Percentiles rank a stretch among this genome's conserved stretches.
These are phyloP conservation scores for Phytophthora hybrid DNA, from an alignment of 352 stramenopile genomes.

Conservation along the genomic window DNA sequence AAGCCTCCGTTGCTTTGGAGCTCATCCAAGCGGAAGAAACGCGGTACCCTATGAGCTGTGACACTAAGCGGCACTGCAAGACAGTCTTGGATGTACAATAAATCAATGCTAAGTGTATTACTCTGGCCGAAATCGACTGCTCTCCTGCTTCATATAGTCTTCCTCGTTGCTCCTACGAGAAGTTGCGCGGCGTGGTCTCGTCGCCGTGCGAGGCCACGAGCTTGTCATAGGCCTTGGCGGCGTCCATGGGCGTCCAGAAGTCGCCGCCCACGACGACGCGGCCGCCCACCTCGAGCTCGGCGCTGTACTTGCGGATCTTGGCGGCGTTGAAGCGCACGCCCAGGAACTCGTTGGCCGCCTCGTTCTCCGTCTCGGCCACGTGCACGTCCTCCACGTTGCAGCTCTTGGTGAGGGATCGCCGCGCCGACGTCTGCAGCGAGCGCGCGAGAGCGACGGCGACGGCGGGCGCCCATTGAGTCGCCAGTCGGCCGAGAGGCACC, in stretches of 20 bases:
- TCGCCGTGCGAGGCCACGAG: slow-evolving; percentile 75
- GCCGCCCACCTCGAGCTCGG: slow-evolving; percentile 51
- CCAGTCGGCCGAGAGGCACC: neutral
- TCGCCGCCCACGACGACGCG: slow-evolving; percentile 69
- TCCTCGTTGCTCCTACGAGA: slow-evolving; percentile 9
- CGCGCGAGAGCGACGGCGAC: neutral
- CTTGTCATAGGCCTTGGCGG: slow-evolving; percentile 74
- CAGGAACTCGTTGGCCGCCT: slow-evolving; percentile 63
- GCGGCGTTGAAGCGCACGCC: slow-evolving; percentile 68
- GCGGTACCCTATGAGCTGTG: too few relatives aligned
- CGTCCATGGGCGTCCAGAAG: slow-evolving; percentile 77
- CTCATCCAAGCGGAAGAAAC: neutral
- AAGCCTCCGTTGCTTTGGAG: neutral
- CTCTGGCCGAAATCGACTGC: neutral
- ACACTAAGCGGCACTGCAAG: too few relatives aligned
- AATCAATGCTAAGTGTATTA: slow-evolving; percentile 4
- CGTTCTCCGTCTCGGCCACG: slow-evolving; percentile 50
- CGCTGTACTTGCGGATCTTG: slow-evolving; percentile 27
- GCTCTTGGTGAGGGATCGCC: slow-evolving; percentile 26
- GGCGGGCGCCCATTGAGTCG: neutral
- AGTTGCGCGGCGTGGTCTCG: slow-evolving; percentile 66
- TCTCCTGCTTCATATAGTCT: neutral
- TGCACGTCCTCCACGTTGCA: slow-evolving; percentile 44
- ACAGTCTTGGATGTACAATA: too few relatives aligned
- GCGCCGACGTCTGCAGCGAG: slow-evolving; percentile 23